phyloP scores from a whole-genome alignment of 1,284 basidiomycete genomes.

The Leccinum laetum region DNA sequence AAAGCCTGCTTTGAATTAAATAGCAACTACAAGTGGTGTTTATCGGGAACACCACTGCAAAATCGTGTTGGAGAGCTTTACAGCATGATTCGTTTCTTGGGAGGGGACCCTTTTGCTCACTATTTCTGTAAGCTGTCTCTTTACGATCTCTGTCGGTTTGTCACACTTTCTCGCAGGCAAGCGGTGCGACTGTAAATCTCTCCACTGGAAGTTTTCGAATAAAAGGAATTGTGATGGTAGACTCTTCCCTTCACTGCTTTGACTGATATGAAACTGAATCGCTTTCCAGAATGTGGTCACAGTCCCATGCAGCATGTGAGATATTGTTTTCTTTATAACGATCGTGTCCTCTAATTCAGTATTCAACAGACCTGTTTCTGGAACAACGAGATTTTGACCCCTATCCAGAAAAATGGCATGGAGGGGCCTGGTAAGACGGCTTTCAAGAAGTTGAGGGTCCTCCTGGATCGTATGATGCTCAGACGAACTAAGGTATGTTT shows the following conservation, averaged over 20 bases:
- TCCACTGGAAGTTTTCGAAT: conserved; percentile 90
- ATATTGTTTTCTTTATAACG: conserved; percentile 10
- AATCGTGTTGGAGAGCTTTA: conserved; percentile 98
- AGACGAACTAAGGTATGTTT: conserved; percentile 68
- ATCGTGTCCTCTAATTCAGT: conserved; percentile 4
- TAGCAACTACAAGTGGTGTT: conserved; percentile 89
- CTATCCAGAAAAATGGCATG: conserved; percentile 87
- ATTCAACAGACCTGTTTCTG: conserved; percentile 72
- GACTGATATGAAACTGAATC: background rate
- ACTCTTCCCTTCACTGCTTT: conserved; percentile 14
- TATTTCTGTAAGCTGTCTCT: conserved; percentile 78
- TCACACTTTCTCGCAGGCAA: conserved; percentile 53
- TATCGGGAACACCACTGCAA: conserved; percentile 97
- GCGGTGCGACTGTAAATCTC: conserved; percentile 81
- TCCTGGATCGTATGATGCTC: conserved; percentile 96
- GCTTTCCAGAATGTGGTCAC: conserved; percentile 76
- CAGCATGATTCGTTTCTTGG: conserved; percentile 91
- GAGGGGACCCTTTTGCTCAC: conserved; percentile 88
- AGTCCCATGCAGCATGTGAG: conserved; percentile 92
- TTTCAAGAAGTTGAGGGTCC: conserved; percentile 89
- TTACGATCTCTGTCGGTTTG: conserved; percentile 3
- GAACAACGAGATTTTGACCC: conserved; percentile 94
- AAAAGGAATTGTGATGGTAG: conserved; percentile 83
- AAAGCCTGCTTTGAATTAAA: conserved; percentile 88
- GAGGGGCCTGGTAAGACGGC: conserved; percentile 73